A percentile compares a stretch with the other conserved stretches of the same genome.
phyloP scores from a whole-genome alignment of 306 rosid species.

The Phaseolus lunatus region DNA sequence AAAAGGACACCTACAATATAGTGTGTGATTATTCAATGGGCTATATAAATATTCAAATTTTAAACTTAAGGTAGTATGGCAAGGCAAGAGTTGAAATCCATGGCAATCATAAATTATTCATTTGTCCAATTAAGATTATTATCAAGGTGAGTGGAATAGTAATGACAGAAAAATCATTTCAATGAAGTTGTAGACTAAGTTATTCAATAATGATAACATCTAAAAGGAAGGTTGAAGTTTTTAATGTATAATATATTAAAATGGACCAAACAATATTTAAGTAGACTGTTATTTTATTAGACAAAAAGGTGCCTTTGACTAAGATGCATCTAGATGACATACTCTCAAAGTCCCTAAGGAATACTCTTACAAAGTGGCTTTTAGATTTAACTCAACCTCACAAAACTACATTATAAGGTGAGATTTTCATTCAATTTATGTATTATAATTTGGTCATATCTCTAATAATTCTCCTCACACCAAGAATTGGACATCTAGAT shows the following conservation, averaged over 20 bases:
- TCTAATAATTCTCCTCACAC: no score
- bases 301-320: not conserved
- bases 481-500: no score
- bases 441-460: no score
- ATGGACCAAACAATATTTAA: not conserved
- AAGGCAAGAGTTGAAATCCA: not conserved
- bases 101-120: not conserved
- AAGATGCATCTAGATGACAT: not conserved
- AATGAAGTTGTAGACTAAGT: not conserved
- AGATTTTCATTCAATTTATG: no score
- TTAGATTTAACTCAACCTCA: no score
- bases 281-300: not conserved
- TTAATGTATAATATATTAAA: not conserved
- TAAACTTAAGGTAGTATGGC: not conserved
- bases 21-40: constrained; percentile 28
- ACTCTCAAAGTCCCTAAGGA: not conserved
- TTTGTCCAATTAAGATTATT: not conserved
- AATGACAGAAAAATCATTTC: not conserved
- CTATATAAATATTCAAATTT: constrained; percentile 31
- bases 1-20: constrained; percentile 7
- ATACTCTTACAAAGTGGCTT: no score
- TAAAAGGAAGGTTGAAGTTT: not conserved
- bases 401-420: no score
- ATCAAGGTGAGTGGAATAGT: not conserved
- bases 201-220: not conserved